These are phyloP conservation scores for Tricholoma bakamatsutake DNA, from an alignment of 768 basidiomycete genomes.

Conservation along the genomic window DNA sequence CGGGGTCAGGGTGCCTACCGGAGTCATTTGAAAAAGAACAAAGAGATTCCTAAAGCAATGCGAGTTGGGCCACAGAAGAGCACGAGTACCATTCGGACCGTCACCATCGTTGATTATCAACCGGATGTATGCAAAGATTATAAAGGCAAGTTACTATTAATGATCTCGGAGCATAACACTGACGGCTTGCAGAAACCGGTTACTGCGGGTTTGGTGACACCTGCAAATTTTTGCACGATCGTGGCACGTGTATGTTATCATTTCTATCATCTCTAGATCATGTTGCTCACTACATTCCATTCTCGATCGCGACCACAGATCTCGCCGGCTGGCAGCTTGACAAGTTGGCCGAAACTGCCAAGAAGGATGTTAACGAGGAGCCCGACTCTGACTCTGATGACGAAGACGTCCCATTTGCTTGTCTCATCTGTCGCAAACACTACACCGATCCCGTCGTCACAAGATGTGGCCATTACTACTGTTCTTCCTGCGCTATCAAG, in stretches of 20 bases:
- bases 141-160: constrained; percentile 62
- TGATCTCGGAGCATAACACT: constrained; percentile 2
- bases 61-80: constrained; percentile 74
- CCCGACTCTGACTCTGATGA: constrained; percentile 69
- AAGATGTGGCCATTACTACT: constrained; percentile 95
- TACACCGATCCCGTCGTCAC: constrained; percentile 96
- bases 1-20: constrained; percentile 80
- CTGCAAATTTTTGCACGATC: constrained; percentile 98
- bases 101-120: constrained; percentile 96
- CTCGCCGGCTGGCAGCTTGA: constrained; percentile 99
- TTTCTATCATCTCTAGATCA: constrained; percentile 5
- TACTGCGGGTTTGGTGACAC: constrained; percentile 99
- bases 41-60: constrained; percentile 86
- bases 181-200: constrained; percentile 71
- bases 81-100: constrained; percentile 82
- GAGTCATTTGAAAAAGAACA: constrained; percentile 72
- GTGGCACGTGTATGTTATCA: constrained; percentile 76
- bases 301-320: constrained; percentile 39
- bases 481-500: constrained; percentile 92
- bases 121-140: constrained; percentile 99
- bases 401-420: constrained; percentile 97
- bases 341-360: constrained; percentile 78
- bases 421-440: constrained; percentile 90
- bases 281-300: constrained; percentile 9
- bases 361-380: constrained; percentile 53